Evolutionary conservation across 805 yeast species (phyloP).

Genomic region (Saturnispora quitensis): DNA sequence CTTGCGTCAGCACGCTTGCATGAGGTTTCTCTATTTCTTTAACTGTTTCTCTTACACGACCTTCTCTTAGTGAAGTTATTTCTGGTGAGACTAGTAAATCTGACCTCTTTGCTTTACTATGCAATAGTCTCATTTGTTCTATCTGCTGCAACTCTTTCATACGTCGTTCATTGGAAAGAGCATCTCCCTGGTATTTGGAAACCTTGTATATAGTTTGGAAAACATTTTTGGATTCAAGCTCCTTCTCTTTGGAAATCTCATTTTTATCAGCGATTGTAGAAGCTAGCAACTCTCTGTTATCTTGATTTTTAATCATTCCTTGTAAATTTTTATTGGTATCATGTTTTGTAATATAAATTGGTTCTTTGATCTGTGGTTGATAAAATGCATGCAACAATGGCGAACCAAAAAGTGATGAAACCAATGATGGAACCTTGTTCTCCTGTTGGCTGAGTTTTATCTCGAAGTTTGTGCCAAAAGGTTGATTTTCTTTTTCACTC

Average conservation of each 20-base stretch:
- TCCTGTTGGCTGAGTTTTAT: background rate
- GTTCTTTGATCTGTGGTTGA: conserved; percentile 19
- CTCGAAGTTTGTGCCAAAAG: background rate
- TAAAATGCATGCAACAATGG: conserved; percentile 17
- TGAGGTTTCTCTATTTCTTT: conserved; percentile 14
- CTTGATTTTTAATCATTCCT: background rate
- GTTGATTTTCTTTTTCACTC: background rate
- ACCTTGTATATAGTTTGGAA: conserved; percentile 2
- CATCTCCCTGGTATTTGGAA: conserved; percentile 4
- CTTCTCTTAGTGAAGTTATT: conserved; percentile 16
- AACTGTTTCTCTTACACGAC: conserved; percentile 22
- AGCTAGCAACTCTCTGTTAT: background rate
- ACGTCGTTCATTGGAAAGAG: conserved; percentile 4
- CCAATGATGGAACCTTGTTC: conserved; percentile 1
- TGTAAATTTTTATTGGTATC: background rate
- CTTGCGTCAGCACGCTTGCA: background rate
- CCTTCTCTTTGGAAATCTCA: background rate
- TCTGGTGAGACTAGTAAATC: conserved; percentile 15
- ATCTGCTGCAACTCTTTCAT: conserved; percentile 7
- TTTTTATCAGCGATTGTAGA: background rate
- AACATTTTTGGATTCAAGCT: conserved; percentile 1
- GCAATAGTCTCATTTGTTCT: conserved; percentile 4
- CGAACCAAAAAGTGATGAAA: conserved; percentile 8
- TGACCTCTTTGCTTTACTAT: background rate
- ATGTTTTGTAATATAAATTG: conserved; percentile 15